phyloP scores from a whole-genome alignment of 306 rosid genomes.

The Castanea mollissima region DNA sequence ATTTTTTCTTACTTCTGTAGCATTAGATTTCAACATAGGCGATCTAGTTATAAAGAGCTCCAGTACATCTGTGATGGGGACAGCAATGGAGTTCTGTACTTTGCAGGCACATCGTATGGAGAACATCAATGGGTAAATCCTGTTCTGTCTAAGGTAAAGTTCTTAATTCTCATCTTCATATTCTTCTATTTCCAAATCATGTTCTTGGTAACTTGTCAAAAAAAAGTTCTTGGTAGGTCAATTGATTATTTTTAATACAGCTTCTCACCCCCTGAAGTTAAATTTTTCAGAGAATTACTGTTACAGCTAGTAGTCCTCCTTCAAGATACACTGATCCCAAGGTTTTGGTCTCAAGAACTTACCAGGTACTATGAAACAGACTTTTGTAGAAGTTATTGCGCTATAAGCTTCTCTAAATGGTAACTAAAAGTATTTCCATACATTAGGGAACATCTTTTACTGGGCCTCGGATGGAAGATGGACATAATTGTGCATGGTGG shows the following conservation, averaged over 20 bases:
- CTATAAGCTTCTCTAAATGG: conserved; percentile 11
- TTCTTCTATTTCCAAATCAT: neutral
- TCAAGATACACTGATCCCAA: conserved; percentile 95
- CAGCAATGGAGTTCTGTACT: conserved; percentile 79
- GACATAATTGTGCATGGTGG: conserved; percentile 80
- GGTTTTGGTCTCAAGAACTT: conserved; percentile 87
- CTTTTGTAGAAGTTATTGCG: neutral
- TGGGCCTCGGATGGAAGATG: conserved; percentile 82
- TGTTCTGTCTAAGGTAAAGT: conserved; percentile 75
- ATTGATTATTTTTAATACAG: conserved; percentile 8
- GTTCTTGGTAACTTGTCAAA: neutral
- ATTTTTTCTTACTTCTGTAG: conserved; percentile 32
- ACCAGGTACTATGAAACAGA: conserved; percentile 47
- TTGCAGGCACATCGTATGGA: conserved; percentile 89
- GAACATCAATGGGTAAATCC: conserved; percentile 95
- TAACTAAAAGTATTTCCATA: conserved; percentile 23
- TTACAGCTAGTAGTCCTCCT: conserved; percentile 79
- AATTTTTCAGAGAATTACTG: conserved; percentile 54
- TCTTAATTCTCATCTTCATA: neutral
- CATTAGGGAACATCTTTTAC: conserved; percentile 90
- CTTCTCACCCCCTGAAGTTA: conserved; percentile 11
- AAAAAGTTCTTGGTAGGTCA: neutral
- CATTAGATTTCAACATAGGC: conserved; percentile 72
- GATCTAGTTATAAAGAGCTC: conserved; percentile 88
- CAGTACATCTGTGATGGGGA: conserved; percentile 88